Evolutionary conservation across 2,329 filamentous ascomycete genomes (phyloP).

Genomic region (Xylaria sp.): DNA sequence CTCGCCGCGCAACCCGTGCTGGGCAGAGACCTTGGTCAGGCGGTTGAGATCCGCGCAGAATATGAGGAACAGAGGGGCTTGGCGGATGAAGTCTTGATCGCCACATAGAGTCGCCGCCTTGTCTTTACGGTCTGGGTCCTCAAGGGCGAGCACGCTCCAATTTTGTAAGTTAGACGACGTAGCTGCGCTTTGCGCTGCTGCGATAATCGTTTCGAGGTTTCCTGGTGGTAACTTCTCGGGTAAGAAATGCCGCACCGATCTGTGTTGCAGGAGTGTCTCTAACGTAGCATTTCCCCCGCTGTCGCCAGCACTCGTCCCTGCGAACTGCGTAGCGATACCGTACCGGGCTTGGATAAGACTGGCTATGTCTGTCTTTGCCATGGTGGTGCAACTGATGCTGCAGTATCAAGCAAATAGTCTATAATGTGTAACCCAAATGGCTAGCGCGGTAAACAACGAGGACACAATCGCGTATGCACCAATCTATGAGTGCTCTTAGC

Average conservation of each 20-base stretch:
- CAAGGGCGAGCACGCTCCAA: slow-evolving; percentile 42
- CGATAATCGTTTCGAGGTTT: slow-evolving; percentile 39
- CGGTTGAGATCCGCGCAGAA: slow-evolving; percentile 44
- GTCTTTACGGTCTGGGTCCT: slow-evolving; percentile 36
- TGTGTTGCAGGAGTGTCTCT: slow-evolving; percentile 39
- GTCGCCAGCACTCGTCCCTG: neutral
- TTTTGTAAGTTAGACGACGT: slow-evolving; percentile 45
- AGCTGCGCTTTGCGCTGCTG: slow-evolving; percentile 43
- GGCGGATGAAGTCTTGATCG: slow-evolving; percentile 42
- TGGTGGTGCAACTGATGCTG: neutral
- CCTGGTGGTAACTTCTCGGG: slow-evolving; percentile 31
- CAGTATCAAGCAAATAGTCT: no score
- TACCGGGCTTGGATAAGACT: slow-evolving; percentile 32
- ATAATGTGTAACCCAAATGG: no score
- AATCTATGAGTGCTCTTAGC: neutral
- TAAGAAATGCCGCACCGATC: slow-evolving; percentile 40
- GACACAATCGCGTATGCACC: no score
- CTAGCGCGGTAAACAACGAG: neutral
- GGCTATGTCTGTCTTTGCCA: slow-evolving; percentile 28
- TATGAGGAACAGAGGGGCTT: slow-evolving; percentile 42
- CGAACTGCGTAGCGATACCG: slow-evolving; percentile 12
- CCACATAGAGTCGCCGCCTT: slow-evolving; percentile 37
- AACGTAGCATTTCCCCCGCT: slow-evolving; percentile 32
- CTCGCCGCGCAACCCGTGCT: slow-evolving; percentile 29
- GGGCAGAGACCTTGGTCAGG: slow-evolving; percentile 34